These are phyloP conservation scores for Gamarada debralockiae DNA, from an alignment of 495 filamentous ascomycete species.

Conservation along the genomic window DNA sequence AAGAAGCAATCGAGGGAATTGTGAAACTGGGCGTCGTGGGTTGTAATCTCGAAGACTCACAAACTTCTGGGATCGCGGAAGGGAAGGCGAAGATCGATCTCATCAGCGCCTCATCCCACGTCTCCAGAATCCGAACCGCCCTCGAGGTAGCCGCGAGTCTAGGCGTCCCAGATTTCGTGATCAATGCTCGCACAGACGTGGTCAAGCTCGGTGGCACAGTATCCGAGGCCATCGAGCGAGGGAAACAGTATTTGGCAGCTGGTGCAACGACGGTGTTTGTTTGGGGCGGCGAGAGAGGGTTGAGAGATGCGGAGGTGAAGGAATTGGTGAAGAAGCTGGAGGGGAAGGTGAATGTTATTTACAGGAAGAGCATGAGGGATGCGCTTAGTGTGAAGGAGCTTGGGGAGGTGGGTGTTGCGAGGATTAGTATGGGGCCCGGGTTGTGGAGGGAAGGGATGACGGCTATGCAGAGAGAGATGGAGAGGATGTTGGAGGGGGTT, in stretches of 20 bases:
- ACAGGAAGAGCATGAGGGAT: conserved; percentile 5
- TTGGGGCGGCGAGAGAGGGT: conserved; percentile 38
- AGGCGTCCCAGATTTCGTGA: conserved; percentile 39
- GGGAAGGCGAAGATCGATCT: conserved; percentile 26
- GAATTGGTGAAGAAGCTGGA: conserved; percentile 27
- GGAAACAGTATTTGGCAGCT: conserved; percentile 38
- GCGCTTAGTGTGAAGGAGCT: conserved; percentile 34
- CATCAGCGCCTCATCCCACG: conserved; percentile 31
- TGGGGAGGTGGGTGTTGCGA: conserved; percentile 38
- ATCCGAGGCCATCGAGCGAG: conserved; percentile 35
- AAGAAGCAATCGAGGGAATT: conserved; percentile 33
- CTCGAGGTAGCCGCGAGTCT: conserved; percentile 23
- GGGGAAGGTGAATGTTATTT: conserved; percentile 34
- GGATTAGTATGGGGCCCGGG: conserved; percentile 35
- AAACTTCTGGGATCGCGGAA: conserved; percentile 24
- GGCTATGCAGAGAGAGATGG: conserved; percentile 17
- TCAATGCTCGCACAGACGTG: conserved; percentile 44
- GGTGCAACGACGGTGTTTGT: conserved; percentile 43
- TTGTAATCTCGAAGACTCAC: conserved; percentile 47
- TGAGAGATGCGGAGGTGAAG: conserved; percentile 31
- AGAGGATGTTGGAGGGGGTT: background rate
- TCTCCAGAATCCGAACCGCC: conserved; percentile 32
- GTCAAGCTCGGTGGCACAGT: conserved; percentile 22
- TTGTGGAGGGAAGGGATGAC: conserved; percentile 14
- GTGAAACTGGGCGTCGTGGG: conserved; percentile 45